phyloP scores from a whole-genome alignment of 345 rosid genomes.

The Aegle marmelos region DNA sequence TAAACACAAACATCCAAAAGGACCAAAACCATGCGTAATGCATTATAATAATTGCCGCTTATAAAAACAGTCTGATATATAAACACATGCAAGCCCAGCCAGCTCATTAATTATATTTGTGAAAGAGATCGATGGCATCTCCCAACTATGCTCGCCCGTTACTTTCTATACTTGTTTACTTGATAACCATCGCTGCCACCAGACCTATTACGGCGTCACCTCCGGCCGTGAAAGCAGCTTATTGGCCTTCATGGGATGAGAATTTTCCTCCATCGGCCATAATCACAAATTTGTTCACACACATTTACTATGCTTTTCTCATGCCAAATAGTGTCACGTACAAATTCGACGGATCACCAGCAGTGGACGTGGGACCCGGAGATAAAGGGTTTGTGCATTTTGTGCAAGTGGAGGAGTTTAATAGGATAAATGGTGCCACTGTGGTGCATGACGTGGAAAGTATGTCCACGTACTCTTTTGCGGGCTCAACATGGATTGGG shows the following conservation, averaged over 20 bases:
- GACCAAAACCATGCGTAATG: background rate
- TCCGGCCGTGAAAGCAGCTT: slow-evolving; percentile 41
- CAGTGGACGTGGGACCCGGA: slow-evolving; percentile 33
- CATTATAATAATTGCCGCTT: background rate
- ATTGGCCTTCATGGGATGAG: slow-evolving; percentile 45
- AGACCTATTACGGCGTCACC: slow-evolving; percentile 16
- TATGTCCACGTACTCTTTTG: slow-evolving; percentile 43
- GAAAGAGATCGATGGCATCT: slow-evolving; percentile 13
- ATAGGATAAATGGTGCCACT: slow-evolving; percentile 27
- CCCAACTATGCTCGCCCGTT: background rate
- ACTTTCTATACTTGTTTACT: background rate
- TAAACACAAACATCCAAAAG: background rate
- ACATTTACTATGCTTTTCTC: slow-evolving; percentile 57
- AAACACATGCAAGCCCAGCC: background rate
- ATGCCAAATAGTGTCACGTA: slow-evolving; percentile 36
- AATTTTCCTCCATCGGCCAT: slow-evolving; percentile 44
- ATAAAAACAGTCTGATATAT: background rate
- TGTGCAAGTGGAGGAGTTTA: slow-evolving; percentile 30
- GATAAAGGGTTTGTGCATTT: slow-evolving; percentile 15
- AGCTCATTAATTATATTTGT: too few species aligned
- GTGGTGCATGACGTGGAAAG: slow-evolving; percentile 37
- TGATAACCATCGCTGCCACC: background rate
- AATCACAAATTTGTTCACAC: slow-evolving; percentile 50
- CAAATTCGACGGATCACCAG: slow-evolving; percentile 44
- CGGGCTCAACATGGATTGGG: slow-evolving; percentile 38